Conservation (phyloP, 345 rosid genomes). For the Excoecaria cochinchinensis region DNA sequence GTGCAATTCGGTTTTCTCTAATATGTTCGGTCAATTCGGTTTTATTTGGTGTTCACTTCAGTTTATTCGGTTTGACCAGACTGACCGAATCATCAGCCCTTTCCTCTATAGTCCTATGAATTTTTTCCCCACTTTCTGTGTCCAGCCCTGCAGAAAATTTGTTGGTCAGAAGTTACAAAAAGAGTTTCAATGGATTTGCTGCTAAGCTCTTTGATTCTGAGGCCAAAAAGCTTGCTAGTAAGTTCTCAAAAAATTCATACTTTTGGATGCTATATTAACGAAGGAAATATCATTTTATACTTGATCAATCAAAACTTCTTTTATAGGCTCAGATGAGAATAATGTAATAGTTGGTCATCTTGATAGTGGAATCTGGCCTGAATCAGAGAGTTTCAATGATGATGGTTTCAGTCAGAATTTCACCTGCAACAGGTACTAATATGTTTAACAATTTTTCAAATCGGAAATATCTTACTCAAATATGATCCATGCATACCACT, state of each 20-base stretch:
- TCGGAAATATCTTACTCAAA: no score
- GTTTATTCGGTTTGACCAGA: no score
- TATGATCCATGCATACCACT: no score
- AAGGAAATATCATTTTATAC: background rate
- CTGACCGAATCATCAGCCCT: no score
- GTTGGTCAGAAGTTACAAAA: slow-evolving; percentile 48
- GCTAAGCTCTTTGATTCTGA: slow-evolving; percentile 46
- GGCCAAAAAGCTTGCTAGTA: slow-evolving; percentile 40
- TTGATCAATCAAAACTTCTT: background rate
- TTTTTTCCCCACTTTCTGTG: background rate
- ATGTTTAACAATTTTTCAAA: no score
- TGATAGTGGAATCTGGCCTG: slow-evolving; percentile 47
- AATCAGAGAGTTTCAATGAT: slow-evolving; percentile 45
- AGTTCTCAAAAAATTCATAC: slow-evolving; percentile 13
- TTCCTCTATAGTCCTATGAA: no score
- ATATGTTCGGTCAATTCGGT: no score
- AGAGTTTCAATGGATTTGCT: slow-evolving; percentile 64
- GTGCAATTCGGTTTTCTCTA: no score
- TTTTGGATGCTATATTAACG: background rate
- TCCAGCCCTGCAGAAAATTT: slow-evolving; percentile 29
- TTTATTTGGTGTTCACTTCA: no score
- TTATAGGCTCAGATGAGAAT: slow-evolving; percentile 37
- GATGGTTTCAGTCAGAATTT: slow-evolving; percentile 43
- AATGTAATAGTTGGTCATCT: slow-evolving; percentile 40
- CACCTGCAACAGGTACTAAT: slow-evolving; percentile 53